Percentiles rank a stretch among this genome's conserved stretches.
These are phyloP conservation scores for Parietichytrium sp. DNA, from an alignment of 108 stramenopile genomes.

Conservation along the genomic window DNA sequence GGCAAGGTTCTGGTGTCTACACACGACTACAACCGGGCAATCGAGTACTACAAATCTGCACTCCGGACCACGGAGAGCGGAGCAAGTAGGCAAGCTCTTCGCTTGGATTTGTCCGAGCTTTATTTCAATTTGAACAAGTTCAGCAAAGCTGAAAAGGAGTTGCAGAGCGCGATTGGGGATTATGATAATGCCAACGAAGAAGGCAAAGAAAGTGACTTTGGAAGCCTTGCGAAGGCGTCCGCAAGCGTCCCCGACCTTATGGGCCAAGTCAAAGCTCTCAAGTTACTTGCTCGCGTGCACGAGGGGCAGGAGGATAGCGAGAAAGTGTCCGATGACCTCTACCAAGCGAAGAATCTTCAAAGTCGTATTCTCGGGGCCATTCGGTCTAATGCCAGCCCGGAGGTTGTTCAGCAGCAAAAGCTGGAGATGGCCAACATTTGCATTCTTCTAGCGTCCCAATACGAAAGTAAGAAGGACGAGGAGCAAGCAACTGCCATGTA, in stretches of 20 bases:
- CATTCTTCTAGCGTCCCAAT: slow-evolving; percentile 17
- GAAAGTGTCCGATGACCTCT: slow-evolving; percentile 1
- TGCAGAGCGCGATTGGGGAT: slow-evolving; percentile 32
- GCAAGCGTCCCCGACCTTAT: not conserved
- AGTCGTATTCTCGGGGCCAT: not conserved
- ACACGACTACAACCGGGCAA: slow-evolving; percentile 65
- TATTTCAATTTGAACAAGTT: slow-evolving; percentile 45
- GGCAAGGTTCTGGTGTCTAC: slow-evolving; percentile 60
- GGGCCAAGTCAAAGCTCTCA: slow-evolving; percentile 14
- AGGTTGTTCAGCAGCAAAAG: not conserved
- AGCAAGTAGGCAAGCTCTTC: not conserved
- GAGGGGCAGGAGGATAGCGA: slow-evolving; percentile 3
- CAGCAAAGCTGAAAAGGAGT: slow-evolving; percentile 9
- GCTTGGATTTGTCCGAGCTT: slow-evolving; percentile 58
- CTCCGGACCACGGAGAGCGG: slow-evolving; percentile 43
- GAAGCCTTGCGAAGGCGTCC: not conserved
- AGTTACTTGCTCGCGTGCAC: slow-evolving; percentile 44
- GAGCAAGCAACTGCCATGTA: slow-evolving; percentile 37
- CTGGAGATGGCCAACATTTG: slow-evolving; percentile 22
- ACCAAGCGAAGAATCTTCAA: not conserved
- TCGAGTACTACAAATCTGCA: slow-evolving; percentile 64
- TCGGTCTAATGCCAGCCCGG: too few relatives aligned
- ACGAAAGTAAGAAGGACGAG: slow-evolving; percentile 40
- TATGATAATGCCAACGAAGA: not conserved
- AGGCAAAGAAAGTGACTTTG: not conserved